Evolutionary conservation across 192 early-diverging fungal genomes (phyloP).

Genomic region (Coemansia sp.): DNA sequence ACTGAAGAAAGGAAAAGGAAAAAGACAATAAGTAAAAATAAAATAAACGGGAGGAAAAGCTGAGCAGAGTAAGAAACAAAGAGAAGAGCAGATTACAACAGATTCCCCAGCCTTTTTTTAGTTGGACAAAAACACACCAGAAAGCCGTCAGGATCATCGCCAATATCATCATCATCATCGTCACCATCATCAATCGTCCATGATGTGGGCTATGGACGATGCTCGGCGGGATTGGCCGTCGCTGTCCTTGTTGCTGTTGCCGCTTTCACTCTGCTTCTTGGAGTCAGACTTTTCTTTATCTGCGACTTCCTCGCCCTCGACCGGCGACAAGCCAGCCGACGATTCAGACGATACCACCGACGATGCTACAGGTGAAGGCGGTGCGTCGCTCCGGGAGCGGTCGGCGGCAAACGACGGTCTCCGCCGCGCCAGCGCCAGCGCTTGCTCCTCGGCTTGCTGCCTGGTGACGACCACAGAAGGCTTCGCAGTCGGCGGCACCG

Average conservation of each 20-base stretch:
- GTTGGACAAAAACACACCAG: too few species aligned
- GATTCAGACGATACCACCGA: conserved; percentile 12
- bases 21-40: neutral
- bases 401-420: conserved; percentile 33
- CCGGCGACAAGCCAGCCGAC: neutral
- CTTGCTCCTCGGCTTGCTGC: conserved; percentile 8
- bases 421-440: conserved; percentile 4
- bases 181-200: conserved; percentile 5
- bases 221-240: neutral
- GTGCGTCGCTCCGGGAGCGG: neutral
- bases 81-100: too few species aligned
- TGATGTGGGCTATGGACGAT: conserved; percentile 6
- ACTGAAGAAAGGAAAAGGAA: neutral
- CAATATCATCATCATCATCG: too few species aligned
- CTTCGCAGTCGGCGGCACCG: neutral
- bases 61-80: too few species aligned
- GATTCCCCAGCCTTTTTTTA: too few species aligned
- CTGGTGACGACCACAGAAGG: conserved; percentile 1
- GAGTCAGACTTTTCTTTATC: neutral
- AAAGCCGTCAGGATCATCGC: too few species aligned
- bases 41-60: neutral
- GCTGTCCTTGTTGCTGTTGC: neutral
- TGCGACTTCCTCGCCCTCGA: neutral
- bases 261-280: neutral
- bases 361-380: conserved; percentile 12